Evolutionary conservation across 2,329 filamentous ascomycete species (phyloP).

Genomic region (Talaromyces sp.): DNA sequence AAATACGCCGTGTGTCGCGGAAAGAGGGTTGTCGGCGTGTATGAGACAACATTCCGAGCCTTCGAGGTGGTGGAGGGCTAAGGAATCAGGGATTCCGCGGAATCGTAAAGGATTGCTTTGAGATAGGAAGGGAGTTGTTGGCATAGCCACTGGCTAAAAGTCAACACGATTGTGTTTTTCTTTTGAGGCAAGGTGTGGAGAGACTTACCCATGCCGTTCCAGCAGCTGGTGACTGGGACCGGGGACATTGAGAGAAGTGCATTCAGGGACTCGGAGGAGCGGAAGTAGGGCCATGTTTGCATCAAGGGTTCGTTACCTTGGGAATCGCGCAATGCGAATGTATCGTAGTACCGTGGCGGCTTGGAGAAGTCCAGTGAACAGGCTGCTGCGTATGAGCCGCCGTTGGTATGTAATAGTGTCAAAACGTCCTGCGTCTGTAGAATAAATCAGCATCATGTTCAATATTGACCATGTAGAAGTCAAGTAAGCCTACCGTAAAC

Average conservation of each 20-base stretch:
- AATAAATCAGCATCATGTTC: neutral
- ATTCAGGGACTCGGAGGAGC: conserved; percentile 45
- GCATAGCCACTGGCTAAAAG: conserved; percentile 14
- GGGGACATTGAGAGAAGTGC: conserved; percentile 42
- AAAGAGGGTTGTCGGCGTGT: conserved; percentile 65
- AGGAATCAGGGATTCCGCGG: conserved; percentile 50
- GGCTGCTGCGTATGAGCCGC: conserved; percentile 60
- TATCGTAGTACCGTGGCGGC: conserved; percentile 68
- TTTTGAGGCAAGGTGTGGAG: neutral
- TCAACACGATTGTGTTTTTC: neutral
- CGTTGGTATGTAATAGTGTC: conserved; percentile 58
- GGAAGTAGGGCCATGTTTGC: conserved; percentile 67
- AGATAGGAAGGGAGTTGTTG: conserved; percentile 19
- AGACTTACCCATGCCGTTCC: conserved; percentile 59
- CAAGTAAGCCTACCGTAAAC: conserved; percentile 35
- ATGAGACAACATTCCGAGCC: conserved; percentile 60
- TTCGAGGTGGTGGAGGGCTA: conserved; percentile 56
- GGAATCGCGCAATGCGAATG: conserved; percentile 66
- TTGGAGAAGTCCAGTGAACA: conserved; percentile 70
- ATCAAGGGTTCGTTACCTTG: conserved; percentile 63
- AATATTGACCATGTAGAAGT: neutral
- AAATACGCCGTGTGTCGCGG: conserved; percentile 53
- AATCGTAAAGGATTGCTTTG: conserved; percentile 44
- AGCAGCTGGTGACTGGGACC: conserved; percentile 58
- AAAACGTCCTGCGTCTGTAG: conserved; percentile 40